Evolutionary conservation across 2,329 filamentous ascomycete genomes (phyloP).

Genomic region (Fusarium irregulare): DNA sequence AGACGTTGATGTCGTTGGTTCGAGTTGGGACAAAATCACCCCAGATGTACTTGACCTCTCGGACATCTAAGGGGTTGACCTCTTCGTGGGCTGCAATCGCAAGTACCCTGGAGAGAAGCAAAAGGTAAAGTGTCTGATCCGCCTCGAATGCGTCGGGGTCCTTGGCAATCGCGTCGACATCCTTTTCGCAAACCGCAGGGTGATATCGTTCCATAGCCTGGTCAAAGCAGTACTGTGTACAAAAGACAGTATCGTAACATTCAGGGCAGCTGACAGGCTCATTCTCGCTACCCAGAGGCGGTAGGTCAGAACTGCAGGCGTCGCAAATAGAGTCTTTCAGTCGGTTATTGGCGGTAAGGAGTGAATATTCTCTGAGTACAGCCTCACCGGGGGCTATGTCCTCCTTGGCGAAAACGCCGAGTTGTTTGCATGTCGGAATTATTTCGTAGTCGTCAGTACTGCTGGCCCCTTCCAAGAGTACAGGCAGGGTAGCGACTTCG

Average conservation of each 20-base stretch:
- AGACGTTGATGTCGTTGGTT: slow-evolving; percentile 65
- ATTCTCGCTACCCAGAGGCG: slow-evolving; percentile 63
- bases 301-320: slow-evolving; percentile 82
- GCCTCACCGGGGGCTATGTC: slow-evolving; percentile 81
- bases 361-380: slow-evolving; percentile 83
- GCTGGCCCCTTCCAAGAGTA: slow-evolving; percentile 70
- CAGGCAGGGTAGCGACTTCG: slow-evolving; percentile 78
- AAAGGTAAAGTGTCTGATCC: slow-evolving; percentile 70
- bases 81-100: slow-evolving; percentile 73
- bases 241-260: slow-evolving; percentile 75
- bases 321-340: slow-evolving; percentile 90
- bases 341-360: slow-evolving; percentile 89
- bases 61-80: slow-evolving; percentile 71
- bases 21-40: slow-evolving; percentile 70
- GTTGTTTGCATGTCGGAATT: slow-evolving; percentile 74
- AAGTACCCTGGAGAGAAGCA: slow-evolving; percentile 70
- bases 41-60: slow-evolving; percentile 75
- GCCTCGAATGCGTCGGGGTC: slow-evolving; percentile 70
- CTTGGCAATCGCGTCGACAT: slow-evolving; percentile 73
- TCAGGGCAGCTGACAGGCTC: slow-evolving; percentile 66
- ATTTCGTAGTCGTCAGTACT: slow-evolving; percentile 61
- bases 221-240: slow-evolving; percentile 68
- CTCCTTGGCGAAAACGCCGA: slow-evolving; percentile 89
- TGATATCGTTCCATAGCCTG: slow-evolving; percentile 71
- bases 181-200: slow-evolving; percentile 73